Evolutionary conservation across 306 rosid species (phyloP), one percentile per base, ranked within the genome.

Genomic region (Cicer bijugum): DNA sequence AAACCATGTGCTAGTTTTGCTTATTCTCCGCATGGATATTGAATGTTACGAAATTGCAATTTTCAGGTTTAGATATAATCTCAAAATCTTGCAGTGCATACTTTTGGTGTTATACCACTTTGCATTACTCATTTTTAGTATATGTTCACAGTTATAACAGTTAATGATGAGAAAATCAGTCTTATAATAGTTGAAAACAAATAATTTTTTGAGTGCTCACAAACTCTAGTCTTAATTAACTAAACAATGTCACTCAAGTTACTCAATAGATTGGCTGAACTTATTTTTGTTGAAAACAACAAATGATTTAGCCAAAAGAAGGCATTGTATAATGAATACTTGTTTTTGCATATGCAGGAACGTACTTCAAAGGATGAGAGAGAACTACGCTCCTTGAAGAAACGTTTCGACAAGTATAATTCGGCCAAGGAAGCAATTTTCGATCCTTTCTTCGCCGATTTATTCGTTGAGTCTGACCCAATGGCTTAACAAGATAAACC

Each of bases 301-400:
- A 67, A 61, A 12, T 67, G 15, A 44, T 20, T 58, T 15, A 35
- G 57, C 57, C 0, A 15, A 12, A 65, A 38, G 51, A 50, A 50
- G 50, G 59, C 17, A 61, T 9, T 56, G 40, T 63, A 69, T 46
- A 35, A 70, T 66, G 74, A 50, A 53, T 63, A 50, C 11, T 42
- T 80, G 62, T n/a, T 66, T 16, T 76, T 77, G 58, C 82, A 90
- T 14, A 72, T 75, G 66, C 82, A 91, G 99, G 96, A 94, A 67
- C 90, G 91, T 20, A 75, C 77, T 50, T 84, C 95, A 12, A 90
- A 87, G 71, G 64, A 87, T n/a, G 97, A 87, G 81, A 94, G 99
- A 77, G 96, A 89, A 9, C 70, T 94, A 75, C 97, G 99, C 47
- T 86, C 96, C 40, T 72, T 91, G 87, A 94, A 91, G 93, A 94